Evolutionary conservation across 768 basidiomycete species (phyloP).

Genomic region (Chalciporus piperatus): DNA sequence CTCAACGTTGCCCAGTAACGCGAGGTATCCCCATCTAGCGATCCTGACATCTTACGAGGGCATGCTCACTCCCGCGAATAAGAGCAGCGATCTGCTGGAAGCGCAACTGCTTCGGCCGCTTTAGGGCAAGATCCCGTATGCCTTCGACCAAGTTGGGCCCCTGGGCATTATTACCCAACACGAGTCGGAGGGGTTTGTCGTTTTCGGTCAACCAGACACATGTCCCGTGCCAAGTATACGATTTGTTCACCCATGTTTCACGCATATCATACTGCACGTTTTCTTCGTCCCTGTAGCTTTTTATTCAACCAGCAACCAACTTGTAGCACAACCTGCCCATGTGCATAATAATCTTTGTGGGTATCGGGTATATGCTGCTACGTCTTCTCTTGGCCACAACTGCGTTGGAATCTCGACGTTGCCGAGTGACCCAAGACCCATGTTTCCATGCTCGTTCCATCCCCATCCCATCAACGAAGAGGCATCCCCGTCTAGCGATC

Average conservation of each 20-base stretch:
- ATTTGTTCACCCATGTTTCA: conserved; percentile 34
- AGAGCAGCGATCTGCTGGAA: conserved; percentile 37
- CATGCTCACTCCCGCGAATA: conserved; percentile 85
- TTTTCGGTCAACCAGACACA: conserved; percentile 39
- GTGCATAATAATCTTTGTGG: conserved; percentile 16
- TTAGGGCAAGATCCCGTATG: not conserved
- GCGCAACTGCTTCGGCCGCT: conserved; percentile 8
- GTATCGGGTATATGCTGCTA: conserved; percentile 3
- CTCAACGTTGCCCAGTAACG: conserved; percentile 51
- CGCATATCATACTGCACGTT: too few relatives aligned
- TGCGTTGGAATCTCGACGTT: conserved; percentile 50
- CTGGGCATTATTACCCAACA: conserved; percentile 52
- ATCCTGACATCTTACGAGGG: conserved; percentile 39
- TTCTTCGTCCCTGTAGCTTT: not conserved
- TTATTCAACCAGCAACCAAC: conserved; percentile 30
- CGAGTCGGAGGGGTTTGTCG: conserved; percentile 33
- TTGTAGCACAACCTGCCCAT: conserved; percentile 35
- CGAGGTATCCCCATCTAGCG: conserved; percentile 32
- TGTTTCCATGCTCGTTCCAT: conserved; percentile 98
- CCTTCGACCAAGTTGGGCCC: conserved; percentile 65
- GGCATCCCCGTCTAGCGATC: conserved; percentile 24
- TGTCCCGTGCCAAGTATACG: conserved; percentile 74
- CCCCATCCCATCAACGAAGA: conserved; percentile 79
- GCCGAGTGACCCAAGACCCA: conserved; percentile 62
- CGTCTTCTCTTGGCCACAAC: conserved; percentile 46